These are phyloP conservation scores for Euphorbia schlechtendalii DNA, from an alignment of 441 rosid genomes.

Conservation along the genomic window DNA sequence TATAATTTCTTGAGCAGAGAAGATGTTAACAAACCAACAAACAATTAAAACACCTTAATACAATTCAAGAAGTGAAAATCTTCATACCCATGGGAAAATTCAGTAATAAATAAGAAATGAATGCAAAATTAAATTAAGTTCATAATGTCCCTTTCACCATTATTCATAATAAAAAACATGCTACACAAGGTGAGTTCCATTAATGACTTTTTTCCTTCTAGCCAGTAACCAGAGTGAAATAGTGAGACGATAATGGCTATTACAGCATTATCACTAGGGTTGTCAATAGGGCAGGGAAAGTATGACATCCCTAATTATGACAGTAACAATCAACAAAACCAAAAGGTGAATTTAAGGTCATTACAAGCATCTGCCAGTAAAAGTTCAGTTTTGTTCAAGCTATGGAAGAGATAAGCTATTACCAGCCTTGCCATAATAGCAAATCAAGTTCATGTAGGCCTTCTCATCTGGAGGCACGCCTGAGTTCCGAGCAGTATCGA, in stretches of 20 bases:
- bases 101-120: neutral
- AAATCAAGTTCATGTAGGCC: constrained; percentile 64
- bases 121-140: neutral
- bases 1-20: constrained; percentile 13
- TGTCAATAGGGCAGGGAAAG: too few relatives aligned
- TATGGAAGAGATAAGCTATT: constrained; percentile 14
- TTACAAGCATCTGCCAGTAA: neutral
- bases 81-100: neutral
- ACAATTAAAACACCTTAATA: neutral
- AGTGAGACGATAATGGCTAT: neutral
- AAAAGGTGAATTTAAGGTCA: neutral
- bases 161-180: neutral
- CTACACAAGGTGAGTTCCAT: neutral
- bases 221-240: neutral
- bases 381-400: neutral
- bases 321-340: neutral
- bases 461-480: constrained; percentile 65
- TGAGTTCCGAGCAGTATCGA: constrained; percentile 37
- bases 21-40: neutral
- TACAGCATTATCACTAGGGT: neutral
- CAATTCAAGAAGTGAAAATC: constrained; percentile 7
- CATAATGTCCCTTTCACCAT: neutral
- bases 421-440: constrained; percentile 79
- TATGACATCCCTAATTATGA: neutral
- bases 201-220: neutral